Conservation (phyloP, 352 stramenopile genomes). For the Globisporangium nodosum region DNA sequence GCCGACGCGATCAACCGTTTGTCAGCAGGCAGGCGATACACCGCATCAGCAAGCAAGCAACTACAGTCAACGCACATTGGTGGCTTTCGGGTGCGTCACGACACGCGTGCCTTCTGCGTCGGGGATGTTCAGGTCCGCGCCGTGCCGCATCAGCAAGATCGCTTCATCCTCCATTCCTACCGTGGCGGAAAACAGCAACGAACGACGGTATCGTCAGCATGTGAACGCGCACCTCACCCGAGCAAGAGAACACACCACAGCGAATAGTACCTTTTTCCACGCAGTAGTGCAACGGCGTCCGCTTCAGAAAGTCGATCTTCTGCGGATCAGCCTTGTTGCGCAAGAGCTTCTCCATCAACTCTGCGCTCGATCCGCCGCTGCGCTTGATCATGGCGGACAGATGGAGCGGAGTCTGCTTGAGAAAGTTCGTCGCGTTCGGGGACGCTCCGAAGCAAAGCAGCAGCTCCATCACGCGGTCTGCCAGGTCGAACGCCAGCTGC, state of each 20-base stretch:
- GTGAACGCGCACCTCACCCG: neutral
- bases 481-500: slow-evolving; percentile 53
- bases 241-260: neutral
- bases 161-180: slow-evolving; percentile 61
- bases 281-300: slow-evolving; percentile 68
- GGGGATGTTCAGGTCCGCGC: slow-evolving; percentile 65
- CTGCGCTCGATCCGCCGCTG: slow-evolving; percentile 24
- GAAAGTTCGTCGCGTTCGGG: slow-evolving; percentile 52
- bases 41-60: neutral
- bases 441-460: slow-evolving; percentile 65
- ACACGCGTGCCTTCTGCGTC: slow-evolving; percentile 56
- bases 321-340: slow-evolving; percentile 47
- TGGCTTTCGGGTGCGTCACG: slow-evolving; percentile 49
- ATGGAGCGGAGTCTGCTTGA: slow-evolving; percentile 73
- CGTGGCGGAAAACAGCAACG: neutral
- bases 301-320: slow-evolving; percentile 63
- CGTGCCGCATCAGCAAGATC: slow-evolving; percentile 51
- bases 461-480: slow-evolving; percentile 60
- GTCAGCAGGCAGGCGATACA: neutral
- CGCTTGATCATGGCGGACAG: slow-evolving; percentile 68
- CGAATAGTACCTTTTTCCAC: slow-evolving; percentile 56
- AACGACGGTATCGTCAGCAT: slow-evolving; percentile 7
- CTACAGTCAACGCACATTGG: slow-evolving; percentile 32
- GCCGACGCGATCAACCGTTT: neutral
- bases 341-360: slow-evolving; percentile 61